Evolutionary conservation across 371 early-diverging fungal species (phyloP).

Genomic region (Gilbertella persicaria): DNA sequence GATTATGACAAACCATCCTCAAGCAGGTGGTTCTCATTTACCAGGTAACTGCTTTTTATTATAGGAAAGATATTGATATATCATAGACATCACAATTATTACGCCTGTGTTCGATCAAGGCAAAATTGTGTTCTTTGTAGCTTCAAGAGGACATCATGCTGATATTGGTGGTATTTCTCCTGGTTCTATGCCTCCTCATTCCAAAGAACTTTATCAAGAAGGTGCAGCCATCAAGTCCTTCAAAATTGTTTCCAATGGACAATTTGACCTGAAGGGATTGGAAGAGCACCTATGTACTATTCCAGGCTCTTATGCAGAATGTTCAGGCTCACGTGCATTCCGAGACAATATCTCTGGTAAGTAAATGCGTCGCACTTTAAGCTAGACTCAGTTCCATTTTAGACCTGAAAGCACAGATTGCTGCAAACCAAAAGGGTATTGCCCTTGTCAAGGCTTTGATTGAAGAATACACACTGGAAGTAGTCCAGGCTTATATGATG

Average conservation of each 20-base stretch:
- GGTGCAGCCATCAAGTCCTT: conserved; percentile 92
- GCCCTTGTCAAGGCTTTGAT: conserved; percentile 80
- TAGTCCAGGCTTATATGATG: conserved; percentile 93
- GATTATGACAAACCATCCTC: conserved; percentile 93
- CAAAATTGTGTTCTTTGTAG: conserved; percentile 91
- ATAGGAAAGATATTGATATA: not conserved
- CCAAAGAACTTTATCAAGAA: conserved; percentile 90
- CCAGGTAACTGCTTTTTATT: conserved; percentile 51
- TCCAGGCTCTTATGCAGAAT: conserved; percentile 85
- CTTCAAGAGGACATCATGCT: conserved; percentile 95
- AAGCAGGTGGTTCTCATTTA: conserved; percentile 95
- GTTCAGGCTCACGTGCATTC: conserved; percentile 85
- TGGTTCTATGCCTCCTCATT: conserved; percentile 82
- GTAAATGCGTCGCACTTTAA: not conserved
- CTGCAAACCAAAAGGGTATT: conserved; percentile 96
- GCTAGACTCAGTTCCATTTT: not conserved
- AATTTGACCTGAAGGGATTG: conserved; percentile 80
- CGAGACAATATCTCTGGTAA: conserved; percentile 81
- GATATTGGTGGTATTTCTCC: conserved; percentile 93
- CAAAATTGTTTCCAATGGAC: conserved; percentile 80
- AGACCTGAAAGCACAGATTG: conserved; percentile 94
- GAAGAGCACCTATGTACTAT: conserved; percentile 71
- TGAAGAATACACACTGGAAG: conserved; percentile 79
- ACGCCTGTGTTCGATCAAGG: conserved; percentile 92
- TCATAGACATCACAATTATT: conserved; percentile 87